Evolutionary conservation across 2,329 filamentous ascomycete species (phyloP), one percentile per base, ranked within the genome.

Genomic region (Passalora sequoiae): DNA sequence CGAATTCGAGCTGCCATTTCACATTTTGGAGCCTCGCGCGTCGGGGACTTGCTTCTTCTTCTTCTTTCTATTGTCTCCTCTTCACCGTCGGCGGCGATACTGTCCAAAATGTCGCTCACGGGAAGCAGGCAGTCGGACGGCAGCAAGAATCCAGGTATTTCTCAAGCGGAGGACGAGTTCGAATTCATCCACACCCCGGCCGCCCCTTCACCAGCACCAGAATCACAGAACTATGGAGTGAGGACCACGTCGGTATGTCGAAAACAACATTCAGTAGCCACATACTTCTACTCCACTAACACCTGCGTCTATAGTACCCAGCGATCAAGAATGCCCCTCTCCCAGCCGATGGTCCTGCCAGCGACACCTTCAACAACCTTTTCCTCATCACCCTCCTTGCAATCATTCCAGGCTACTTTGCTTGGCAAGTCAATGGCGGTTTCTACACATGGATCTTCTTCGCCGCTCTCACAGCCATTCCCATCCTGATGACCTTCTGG

Each of bases 251-350:
- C 73, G 55, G 79, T 82, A 43, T 40, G 42, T n/a, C 50, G 20
- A 24, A 22, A 31, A 17, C 40, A 32, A 32, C 32, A 16, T 33
- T 28, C 32, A n/a, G n/a, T n/a, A n/a, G n/a, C n/a, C n/a, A n/a
- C n/a, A n/a, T n/a, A n/a, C n/a, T 13, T 27, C 15, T 21, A 9
- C 12, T 28, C 13, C 4, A 20, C 46, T 50, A 25, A 53, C 47
- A 39, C 20, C 27, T 40, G 22, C 9, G 6, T 38, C 9, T 27
- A 17, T 29, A 94, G 89, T 91, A 81, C 61, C 84, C 87, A 22
- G 72, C 88, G 49, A 97, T 97, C 71, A 86, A 94, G 66, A 97
- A 97, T 80, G 86, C 83, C 37, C 89, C 92, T 54, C 80, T 97
- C 31, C 92, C 92, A 27, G 91, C 89, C 54, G 92, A 98, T 66